Evolutionary conservation across 208 protist genomes (phyloP).

Genomic region (Trypanosoma avium): DNA sequence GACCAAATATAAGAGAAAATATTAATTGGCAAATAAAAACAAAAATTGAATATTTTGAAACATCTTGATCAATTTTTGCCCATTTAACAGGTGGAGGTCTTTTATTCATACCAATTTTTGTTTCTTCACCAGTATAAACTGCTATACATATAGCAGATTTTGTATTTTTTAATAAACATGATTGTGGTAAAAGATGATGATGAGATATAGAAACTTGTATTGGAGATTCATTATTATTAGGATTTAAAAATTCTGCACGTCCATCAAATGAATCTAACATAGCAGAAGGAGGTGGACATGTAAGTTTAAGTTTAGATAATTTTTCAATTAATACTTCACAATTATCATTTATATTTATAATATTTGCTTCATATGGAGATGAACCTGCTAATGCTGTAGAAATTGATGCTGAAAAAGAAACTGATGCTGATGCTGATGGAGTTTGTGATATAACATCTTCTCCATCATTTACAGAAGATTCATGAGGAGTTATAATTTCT

Average conservation of each 20-base stretch:
- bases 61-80: slow-evolving; percentile 90
- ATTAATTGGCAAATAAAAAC: slow-evolving; percentile 90
- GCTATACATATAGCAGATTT: slow-evolving; percentile 76
- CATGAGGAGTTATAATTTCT: slow-evolving; percentile 45
- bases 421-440: too few relatives aligned
- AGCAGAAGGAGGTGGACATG: slow-evolving; percentile 70
- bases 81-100: slow-evolving; percentile 84
- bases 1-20: slow-evolving; percentile 74
- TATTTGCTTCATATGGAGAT: background rate
- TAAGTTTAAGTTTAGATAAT: slow-evolving; percentile 30
- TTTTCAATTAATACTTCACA: slow-evolving; percentile 19
- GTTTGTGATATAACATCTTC: too few relatives aligned
- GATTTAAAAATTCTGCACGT: slow-evolving; percentile 34
- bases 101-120: slow-evolving; percentile 95
- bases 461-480: background rate
- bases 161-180: slow-evolving; percentile 86
- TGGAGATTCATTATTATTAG: background rate
- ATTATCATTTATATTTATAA: slow-evolving; percentile 28
- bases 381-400: background rate
- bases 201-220: slow-evolving; percentile 48
- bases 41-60: slow-evolving; percentile 83
- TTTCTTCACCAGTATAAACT: slow-evolving; percentile 96
- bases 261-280: slow-evolving; percentile 91
- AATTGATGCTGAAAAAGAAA: too few relatives aligned
- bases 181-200: slow-evolving; percentile 86